Conservation (phyloP, 2,329 filamentous ascomycete genomes). For the Diplodia mutila region DNA sequence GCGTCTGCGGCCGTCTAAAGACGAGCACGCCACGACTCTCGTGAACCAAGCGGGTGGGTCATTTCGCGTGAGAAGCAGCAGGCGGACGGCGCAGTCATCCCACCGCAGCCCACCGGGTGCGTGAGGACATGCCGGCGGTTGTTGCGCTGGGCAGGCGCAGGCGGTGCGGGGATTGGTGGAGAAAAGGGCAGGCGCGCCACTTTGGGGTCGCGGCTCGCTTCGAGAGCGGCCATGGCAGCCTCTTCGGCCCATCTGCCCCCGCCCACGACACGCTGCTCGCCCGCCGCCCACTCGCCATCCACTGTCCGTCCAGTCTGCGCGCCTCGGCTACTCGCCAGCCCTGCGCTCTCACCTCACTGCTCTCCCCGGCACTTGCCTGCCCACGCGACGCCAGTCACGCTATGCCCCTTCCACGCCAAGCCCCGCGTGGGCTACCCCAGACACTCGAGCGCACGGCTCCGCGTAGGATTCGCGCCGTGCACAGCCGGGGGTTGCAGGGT, state of each 20-base stretch:
- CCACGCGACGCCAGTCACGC: conserved; percentile 13
- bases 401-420: conserved; percentile 20
- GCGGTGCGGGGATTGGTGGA: conserved; percentile 14
- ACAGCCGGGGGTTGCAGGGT: conserved; percentile 17
- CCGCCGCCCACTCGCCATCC: not conserved
- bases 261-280: conserved; percentile 4
- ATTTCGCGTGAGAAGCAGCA: not conserved
- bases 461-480: conserved; percentile 20
- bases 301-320: not conserved
- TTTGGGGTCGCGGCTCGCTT: conserved; percentile 6
- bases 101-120: conserved; percentile 20
- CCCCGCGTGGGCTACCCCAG: conserved; percentile 13
- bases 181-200: conserved; percentile 7
- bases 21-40: conserved; percentile 16
- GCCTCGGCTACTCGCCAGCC: not conserved
- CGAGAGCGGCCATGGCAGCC: not conserved
- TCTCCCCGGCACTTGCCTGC: not conserved
- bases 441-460: conserved; percentile 15
- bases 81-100: not conserved
- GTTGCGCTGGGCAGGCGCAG: conserved; percentile 2
- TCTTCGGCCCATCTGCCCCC: conserved; percentile 15
- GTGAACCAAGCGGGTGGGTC: conserved; percentile 12
- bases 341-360: conserved; percentile 2
- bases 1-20: conserved; percentile 16
- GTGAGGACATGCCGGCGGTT: not conserved